These are phyloP conservation scores for Melampsora occidentalis DNA, from an alignment of 1,284 basidiomycete genomes.

Conservation along the genomic window DNA sequence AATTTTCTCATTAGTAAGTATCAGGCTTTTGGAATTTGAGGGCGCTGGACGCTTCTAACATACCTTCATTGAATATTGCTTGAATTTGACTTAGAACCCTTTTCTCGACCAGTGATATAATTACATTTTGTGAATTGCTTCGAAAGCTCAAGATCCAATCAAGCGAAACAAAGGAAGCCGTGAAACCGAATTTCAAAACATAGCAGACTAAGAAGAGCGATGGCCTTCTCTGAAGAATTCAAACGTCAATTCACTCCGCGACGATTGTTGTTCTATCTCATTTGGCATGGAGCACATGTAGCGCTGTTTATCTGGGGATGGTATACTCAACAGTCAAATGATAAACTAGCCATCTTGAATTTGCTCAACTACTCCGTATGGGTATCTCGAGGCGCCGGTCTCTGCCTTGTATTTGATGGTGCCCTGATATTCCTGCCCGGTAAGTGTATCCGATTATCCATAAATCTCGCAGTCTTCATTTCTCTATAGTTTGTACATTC, in stretches of 20 bases:
- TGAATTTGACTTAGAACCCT: too few species aligned
- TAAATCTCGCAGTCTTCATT: too few species aligned
- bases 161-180: too few species aligned
- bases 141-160: too few species aligned
- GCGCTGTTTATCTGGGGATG: conserved; percentile 36
- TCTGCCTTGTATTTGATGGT: conserved; percentile 32
- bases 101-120: too few species aligned
- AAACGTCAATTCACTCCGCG: conserved; percentile 27
- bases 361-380: conserved; percentile 36
- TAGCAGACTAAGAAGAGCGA: not conserved
- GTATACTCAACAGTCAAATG: conserved; percentile 21
- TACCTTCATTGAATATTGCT: too few species aligned
- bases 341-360: conserved; percentile 30
- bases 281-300: conserved; percentile 31
- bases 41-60: too few species aligned
- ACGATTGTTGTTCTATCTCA: conserved; percentile 29
- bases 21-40: too few species aligned
- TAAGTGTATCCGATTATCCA: not conserved
- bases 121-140: too few species aligned
- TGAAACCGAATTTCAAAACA: too few species aligned
- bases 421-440: conserved; percentile 18
- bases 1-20: too few species aligned
- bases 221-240: conserved; percentile 4
- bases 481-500: too few species aligned
- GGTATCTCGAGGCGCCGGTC: conserved; percentile 37